A percentile compares a stretch with the other conserved stretches of the same genome.
Evolutionary conservation across 2,329 filamentous ascomycete genomes (phyloP).

Genomic region (Periglandula ipomoeae): DNA sequence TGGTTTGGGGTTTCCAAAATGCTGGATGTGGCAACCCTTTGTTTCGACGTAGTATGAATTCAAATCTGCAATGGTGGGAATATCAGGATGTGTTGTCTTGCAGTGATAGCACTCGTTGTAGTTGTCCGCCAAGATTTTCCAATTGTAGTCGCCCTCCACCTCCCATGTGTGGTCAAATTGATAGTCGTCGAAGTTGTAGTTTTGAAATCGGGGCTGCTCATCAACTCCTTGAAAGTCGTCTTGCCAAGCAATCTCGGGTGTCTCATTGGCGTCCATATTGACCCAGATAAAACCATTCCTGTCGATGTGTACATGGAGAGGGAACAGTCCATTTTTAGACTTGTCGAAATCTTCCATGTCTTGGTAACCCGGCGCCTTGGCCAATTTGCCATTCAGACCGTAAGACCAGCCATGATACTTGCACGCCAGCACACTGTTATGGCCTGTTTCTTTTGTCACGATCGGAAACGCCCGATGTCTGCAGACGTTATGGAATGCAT

Average conservation of each 20-base stretch:
- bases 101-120: slow-evolving; percentile 62
- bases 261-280: slow-evolving; percentile 40
- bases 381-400: slow-evolving; percentile 44
- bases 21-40: slow-evolving; percentile 39
- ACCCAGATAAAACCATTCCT: slow-evolving; percentile 48
- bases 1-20: slow-evolving; percentile 35
- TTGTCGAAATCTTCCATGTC: slow-evolving; percentile 47
- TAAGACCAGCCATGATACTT: slow-evolving; percentile 58
- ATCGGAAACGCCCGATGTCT: slow-evolving; percentile 52
- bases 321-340: slow-evolving; percentile 44
- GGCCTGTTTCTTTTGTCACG: slow-evolving; percentile 40
- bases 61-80: slow-evolving; percentile 47
- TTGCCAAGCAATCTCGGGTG: slow-evolving; percentile 39
- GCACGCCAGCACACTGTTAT: slow-evolving; percentile 44
- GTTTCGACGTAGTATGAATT: slow-evolving; percentile 44
- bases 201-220: slow-evolving; percentile 31
- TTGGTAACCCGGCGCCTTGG: slow-evolving; percentile 52
- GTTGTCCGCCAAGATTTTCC: slow-evolving; percentile 53
- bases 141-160: slow-evolving; percentile 48
- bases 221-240: slow-evolving; percentile 42
- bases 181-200: slow-evolving; percentile 44
- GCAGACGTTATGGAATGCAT: slow-evolving; percentile 55
- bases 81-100: slow-evolving; percentile 48
- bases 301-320: slow-evolving; percentile 45
- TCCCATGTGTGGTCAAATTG: slow-evolving; percentile 48